Evolutionary conservation across 306 rosid genomes (phyloP).

Genomic region (Castanea crenata): DNA sequence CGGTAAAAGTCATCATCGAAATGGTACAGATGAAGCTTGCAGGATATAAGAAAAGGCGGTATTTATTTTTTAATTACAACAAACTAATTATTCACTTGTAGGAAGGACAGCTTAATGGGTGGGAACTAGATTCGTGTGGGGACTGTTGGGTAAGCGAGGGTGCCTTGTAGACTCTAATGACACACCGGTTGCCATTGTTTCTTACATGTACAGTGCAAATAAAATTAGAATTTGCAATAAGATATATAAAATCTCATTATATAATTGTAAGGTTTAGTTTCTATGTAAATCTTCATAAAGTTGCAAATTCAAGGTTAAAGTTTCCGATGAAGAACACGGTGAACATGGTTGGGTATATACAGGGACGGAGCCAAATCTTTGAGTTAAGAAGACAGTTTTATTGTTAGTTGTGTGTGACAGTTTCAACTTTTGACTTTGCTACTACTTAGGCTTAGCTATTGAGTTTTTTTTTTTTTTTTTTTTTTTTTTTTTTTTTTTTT

Average conservation of each 20-base stretch:
- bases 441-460: too few relatives aligned
- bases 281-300: neutral
- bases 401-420: too few relatives aligned
- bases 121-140: conserved; percentile 86
- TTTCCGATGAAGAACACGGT: conserved; percentile 51
- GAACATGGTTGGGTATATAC: conserved; percentile 61
- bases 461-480: too few relatives aligned
- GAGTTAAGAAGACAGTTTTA: too few relatives aligned
- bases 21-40: conserved; percentile 87
- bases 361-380: too few relatives aligned
- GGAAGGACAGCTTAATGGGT: conserved; percentile 81
- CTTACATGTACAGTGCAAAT: conserved; percentile 62
- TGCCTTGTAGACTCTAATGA: conserved; percentile 74
- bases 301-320: conserved; percentile 55
- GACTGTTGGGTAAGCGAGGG: conserved; percentile 95
- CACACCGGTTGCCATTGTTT: conserved; percentile 62
- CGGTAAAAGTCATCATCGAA: conserved; percentile 76
- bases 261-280: neutral
- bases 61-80: neutral
- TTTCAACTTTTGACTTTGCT: too few relatives aligned
- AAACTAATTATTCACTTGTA: conserved; percentile 8
- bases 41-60: conserved; percentile 37
- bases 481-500: too few relatives aligned
- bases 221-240: neutral
- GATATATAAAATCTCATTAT: neutral